These are phyloP conservation scores for Goffeauzyma gilvescens DNA, from an alignment of 768 basidiomycete genomes.

Conservation along the genomic window DNA sequence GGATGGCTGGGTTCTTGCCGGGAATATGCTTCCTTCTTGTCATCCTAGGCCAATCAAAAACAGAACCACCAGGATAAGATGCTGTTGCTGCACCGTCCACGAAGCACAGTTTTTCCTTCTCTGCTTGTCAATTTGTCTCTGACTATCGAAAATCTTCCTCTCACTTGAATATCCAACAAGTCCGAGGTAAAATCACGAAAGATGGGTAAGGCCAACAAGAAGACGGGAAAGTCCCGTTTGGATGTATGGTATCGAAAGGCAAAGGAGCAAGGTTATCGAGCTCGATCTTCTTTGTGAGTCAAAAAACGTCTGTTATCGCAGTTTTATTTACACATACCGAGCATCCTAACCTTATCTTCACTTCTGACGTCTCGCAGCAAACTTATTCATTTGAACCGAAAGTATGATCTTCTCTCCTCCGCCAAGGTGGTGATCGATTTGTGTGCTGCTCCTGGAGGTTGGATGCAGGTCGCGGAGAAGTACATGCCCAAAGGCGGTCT, in stretches of 20 bases:
- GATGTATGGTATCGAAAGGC: conserved; percentile 96
- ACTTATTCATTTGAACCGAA: conserved; percentile 94
- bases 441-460: conserved; percentile 95
- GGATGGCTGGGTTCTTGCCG: too few relatives aligned
- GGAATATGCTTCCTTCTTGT: too few relatives aligned
- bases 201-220: conserved; percentile 33
- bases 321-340: neutral
- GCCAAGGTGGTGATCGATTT: conserved; percentile 87
- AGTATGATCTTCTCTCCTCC: conserved; percentile 70
- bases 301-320: neutral
- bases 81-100: too few relatives aligned
- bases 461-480: conserved; percentile 95
- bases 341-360: neutral
- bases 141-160: too few relatives aligned
- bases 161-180: too few relatives aligned
- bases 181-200: too few relatives aligned
- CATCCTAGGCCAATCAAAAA: too few relatives aligned
- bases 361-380: conserved; percentile 37
- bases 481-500: conserved; percentile 86
- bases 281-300: conserved; percentile 62
- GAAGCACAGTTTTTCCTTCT: too few relatives aligned
- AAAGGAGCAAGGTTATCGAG: conserved; percentile 97
- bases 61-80: too few relatives aligned
- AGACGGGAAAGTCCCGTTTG: conserved; percentile 59
- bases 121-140: too few relatives aligned